Evolutionary conservation across 495 filamentous ascomycete species (phyloP).

Genomic region (Tuber microsphaerosporum): DNA sequence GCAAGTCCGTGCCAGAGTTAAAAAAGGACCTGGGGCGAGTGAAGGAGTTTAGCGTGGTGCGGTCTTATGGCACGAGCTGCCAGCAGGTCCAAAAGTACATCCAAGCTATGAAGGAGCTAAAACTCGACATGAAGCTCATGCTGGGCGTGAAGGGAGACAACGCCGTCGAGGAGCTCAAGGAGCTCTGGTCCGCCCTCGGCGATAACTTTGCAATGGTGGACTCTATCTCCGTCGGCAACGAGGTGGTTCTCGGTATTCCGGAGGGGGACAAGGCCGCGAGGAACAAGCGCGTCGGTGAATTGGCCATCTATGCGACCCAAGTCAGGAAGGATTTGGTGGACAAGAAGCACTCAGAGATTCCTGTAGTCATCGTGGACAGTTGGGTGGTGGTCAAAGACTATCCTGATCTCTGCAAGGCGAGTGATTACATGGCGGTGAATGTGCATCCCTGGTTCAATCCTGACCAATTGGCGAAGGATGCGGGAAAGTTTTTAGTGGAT

Average conservation of each 20-base stretch:
- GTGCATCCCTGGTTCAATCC: slow-evolving; percentile 72
- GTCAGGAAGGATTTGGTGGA: slow-evolving; percentile 32
- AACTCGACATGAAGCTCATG: slow-evolving; percentile 58
- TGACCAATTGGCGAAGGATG: slow-evolving; percentile 50
- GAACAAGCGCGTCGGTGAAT: slow-evolving; percentile 52
- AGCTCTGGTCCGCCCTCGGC: slow-evolving; percentile 44
- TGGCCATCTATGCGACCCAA: slow-evolving; percentile 37
- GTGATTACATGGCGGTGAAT: slow-evolving; percentile 72
- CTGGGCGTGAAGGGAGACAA: slow-evolving; percentile 60
- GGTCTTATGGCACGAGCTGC: slow-evolving; percentile 74
- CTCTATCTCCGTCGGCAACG: slow-evolving; percentile 70
- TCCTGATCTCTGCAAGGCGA: slow-evolving; percentile 60
- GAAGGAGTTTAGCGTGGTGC: slow-evolving; percentile 43
- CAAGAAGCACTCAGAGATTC: slow-evolving; percentile 53
- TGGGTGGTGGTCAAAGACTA: slow-evolving; percentile 57
- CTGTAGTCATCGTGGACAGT: slow-evolving; percentile 70
- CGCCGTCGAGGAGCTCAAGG: slow-evolving; percentile 48
- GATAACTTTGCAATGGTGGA: slow-evolving; percentile 58
- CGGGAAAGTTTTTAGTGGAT: slow-evolving; percentile 56
- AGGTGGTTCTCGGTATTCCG: slow-evolving; percentile 49
- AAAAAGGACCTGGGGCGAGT: slow-evolving; percentile 6
- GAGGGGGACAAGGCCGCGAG: not conserved
- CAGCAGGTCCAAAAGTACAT: slow-evolving; percentile 57
- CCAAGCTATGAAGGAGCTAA: slow-evolving; percentile 49
- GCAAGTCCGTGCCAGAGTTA: not conserved